These are phyloP conservation scores for Verbena officinalis DNA, from an alignment of 257 asterid genomes.

Conservation along the genomic window DNA sequence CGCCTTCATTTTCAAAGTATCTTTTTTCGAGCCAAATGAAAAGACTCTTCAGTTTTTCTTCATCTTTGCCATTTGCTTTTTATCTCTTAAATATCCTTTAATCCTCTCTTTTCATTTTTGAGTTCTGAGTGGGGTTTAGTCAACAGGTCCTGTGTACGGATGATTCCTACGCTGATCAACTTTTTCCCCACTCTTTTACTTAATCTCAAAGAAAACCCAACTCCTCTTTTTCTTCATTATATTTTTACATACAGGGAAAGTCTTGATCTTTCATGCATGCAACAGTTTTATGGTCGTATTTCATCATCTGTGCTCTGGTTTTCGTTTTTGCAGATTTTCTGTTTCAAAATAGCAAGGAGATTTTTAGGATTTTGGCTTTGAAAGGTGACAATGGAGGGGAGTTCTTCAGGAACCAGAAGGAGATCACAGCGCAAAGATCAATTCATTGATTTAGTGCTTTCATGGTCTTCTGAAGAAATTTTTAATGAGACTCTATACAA, in stretches of 20 bases:
- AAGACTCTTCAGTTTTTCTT: not conserved
- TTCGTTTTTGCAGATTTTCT: not conserved
- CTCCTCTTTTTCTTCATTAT: not conserved
- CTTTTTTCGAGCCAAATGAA: not conserved
- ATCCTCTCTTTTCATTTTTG: not conserved
- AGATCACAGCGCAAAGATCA: conserved; percentile 26
- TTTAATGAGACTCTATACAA: conserved; percentile 41
- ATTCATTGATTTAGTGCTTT: conserved; percentile 44
- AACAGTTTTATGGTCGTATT: not conserved
- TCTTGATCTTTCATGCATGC: conserved; percentile 25
- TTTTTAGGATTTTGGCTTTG: not conserved
- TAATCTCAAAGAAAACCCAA: conserved; percentile 22
- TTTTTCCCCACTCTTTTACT: conserved; percentile 23
- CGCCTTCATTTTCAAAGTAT: conserved; percentile 6
- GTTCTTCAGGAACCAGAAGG: conserved; percentile 4
- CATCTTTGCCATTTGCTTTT: no score
- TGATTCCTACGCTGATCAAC: not conserved
- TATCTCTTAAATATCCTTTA: no score
- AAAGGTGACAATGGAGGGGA: conserved; percentile 26
- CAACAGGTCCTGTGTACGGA: not conserved
- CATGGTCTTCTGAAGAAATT: conserved; percentile 51
- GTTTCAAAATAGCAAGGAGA: not conserved
- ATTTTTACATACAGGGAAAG: not conserved
- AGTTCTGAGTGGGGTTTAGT: not conserved
- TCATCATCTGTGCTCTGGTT: not conserved